Evolutionary conservation across 176 grass and related monocot species (phyloP), one percentile per base, ranked within the genome.

Genomic region (barley (Hordeum vulgare)): DNA sequence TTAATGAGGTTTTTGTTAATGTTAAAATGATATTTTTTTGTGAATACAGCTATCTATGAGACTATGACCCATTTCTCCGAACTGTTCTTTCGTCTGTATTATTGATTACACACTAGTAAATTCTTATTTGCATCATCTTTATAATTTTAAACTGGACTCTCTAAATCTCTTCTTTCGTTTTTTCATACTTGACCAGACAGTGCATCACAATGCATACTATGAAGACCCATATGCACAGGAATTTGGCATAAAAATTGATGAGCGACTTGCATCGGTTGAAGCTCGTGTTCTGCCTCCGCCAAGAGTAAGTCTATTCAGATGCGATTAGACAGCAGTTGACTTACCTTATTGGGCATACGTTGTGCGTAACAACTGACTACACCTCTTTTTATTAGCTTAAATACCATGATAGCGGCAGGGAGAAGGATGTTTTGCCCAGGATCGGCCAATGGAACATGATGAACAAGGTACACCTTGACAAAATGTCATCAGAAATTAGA

Each of bases 381-480:
- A 64, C 33, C 61, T 66, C n/a, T 34, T 31, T 84, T 49, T 51
- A 73, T 90, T 80, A 98, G 96, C 90, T 98, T 65, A 98, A 98
- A 59, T 98, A 98, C 73, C 90, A 91, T 86, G 96, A 94, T 44
- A 95, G 88, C 64, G 96, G 96, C 21, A 93, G 88, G 83, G 92
- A 95, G 85, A 94, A 91, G 81, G 92, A 98, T 90, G 94, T 94
- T 37, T 84, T 91, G 67, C 96, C 96, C 59, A 98, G 86, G 78
- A 47, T 98, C 66, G 96, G 92, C 60, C 92, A 95, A 71, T 98
- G 95, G 95, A 98, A 98, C 79, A 98, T 98, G 95, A 95, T 94
- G 92, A 93, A 98, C 51, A 98, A 98, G 92, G 95, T 98, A 90
- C 25, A 39, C 4, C 49, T 74, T 71, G 11, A n/a, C 47, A 24